Base-by-base conservation (phyloP, 2,329 filamentous ascomycete species). In the Epichloe coenophiala region DNA sequence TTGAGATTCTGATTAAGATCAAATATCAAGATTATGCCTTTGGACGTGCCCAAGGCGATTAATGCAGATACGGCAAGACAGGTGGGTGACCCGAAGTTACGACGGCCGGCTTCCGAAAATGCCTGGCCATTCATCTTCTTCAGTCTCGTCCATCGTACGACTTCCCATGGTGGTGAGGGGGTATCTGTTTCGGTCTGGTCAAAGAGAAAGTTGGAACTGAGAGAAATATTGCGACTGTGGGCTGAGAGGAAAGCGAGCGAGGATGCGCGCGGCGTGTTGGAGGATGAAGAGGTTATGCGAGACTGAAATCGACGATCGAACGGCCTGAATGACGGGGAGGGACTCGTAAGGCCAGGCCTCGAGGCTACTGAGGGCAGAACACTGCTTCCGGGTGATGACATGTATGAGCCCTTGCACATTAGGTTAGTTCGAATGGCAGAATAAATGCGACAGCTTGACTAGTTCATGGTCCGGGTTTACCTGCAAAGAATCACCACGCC, bases 1-100 rank as follows among this genome's bases (percentile, higher is more conserved):
- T 95, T 96, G 51, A 97, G 71, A 58, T 86, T 93, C 68, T 98
- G 93, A 65, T 94, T 88, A 66, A 96, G 97, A 71, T 98, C 94
- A 70, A 98, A 98, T 53, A 97, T 82, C 63, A 98, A 73, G 51
- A 97, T 86, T 65, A 96, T 83, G 49, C 94, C 93, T 67, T 95
- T 97, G 3, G 88, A 87, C 1, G 94, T 98, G 27, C 93, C 93
- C 49, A 98, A 69, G 13, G 90, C 87, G 59, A 98, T 94, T 8
- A 83, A 82, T 3, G 90, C 86, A 55, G 91, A 90, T 45, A 96
- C 85, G 40, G 84, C 83, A 60, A 97, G 76, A 69, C 89, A 96
- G 0, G 91, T 96, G 21, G 91, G 89, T 40, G 83, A 77, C 31
- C 93, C 94, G 72, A 96, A 97, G 65, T 87, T 96, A 54, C 93